Percentiles rank a stretch among this genome's conserved stretches.
Evolutionary conservation across 2,329 filamentous ascomycete genomes (phyloP).

Genomic region (Botryotinia calthae): DNA sequence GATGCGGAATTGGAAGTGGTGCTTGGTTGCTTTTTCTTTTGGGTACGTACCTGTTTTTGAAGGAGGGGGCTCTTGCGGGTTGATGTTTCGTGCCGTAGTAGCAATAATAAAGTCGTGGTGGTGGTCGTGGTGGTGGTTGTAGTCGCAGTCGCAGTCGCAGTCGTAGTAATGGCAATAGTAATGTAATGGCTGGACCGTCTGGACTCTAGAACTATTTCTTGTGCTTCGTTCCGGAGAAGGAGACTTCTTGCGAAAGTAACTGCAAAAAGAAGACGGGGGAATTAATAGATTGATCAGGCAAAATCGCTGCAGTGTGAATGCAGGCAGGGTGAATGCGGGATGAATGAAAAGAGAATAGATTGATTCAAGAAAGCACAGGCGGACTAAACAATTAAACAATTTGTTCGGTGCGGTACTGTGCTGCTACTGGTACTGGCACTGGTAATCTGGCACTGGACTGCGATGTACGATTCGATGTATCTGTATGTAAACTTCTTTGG

Average conservation of each 20-base stretch:
- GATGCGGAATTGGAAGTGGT: conserved; percentile 1
- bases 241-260: conserved; percentile 21
- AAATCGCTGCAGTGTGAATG: conserved; percentile 34
- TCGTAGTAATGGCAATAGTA: background rate
- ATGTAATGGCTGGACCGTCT: background rate
- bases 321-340: conserved; percentile 35
- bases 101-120: background rate
- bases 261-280: conserved; percentile 32
- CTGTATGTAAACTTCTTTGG: conserved; percentile 1
- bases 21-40: conserved; percentile 1
- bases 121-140: too few species aligned
- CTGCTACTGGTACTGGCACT: conserved; percentile 22
- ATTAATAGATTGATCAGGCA: conserved; percentile 39
- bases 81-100: background rate
- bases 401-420: background rate
- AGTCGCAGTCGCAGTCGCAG: accelerated
- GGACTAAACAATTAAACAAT: conserved; percentile 21
- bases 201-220: background rate
- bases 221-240: conserved; percentile 25
- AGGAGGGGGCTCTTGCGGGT: background rate
- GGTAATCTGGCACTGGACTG: background rate
- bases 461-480: background rate
- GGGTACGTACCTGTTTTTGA: conserved; percentile 5
- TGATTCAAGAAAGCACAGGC: conserved; percentile 33
- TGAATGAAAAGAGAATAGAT: conserved; percentile 38